These are phyloP conservation scores for Babesia gibsoni DNA, from an alignment of 169 alveolate genomes.

Conservation along the genomic window DNA sequence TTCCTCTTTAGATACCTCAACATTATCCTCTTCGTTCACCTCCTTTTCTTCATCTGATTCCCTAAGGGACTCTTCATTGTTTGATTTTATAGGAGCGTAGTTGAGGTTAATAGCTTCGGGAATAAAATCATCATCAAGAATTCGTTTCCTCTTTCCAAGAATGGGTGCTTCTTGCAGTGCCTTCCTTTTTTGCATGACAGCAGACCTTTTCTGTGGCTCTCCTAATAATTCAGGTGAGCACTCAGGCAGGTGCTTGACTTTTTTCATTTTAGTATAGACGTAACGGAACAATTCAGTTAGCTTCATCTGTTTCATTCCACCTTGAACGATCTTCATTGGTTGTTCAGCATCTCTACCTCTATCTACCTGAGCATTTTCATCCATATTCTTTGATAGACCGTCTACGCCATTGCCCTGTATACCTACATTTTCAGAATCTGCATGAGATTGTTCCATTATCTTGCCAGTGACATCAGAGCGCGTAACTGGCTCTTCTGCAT, in stretches of 20 bases:
- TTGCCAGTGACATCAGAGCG: slow-evolving; percentile 14
- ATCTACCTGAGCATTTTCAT: slow-evolving; percentile 11
- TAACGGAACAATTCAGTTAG: slow-evolving; percentile 52
- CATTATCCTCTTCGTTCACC: not conserved
- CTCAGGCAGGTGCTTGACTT: slow-evolving; percentile 47
- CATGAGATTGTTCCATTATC: slow-evolving; percentile 16
- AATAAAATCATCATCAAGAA: slow-evolving; percentile 6
- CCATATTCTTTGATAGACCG: not conserved
- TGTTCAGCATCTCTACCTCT: not conserved
- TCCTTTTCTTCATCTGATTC: not conserved
- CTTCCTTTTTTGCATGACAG: not conserved
- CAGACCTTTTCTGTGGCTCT: slow-evolving; percentile 12
- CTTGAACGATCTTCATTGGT: not conserved
- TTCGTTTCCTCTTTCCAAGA: slow-evolving; percentile 34
- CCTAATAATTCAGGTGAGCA: slow-evolving; percentile 26
- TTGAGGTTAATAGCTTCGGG: slow-evolving; percentile 9
- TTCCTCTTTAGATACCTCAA: not conserved
- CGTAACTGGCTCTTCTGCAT: too few species aligned
- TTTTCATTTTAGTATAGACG: slow-evolving; percentile 46
- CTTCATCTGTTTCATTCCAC: slow-evolving; percentile 37
- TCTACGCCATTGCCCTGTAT: not conserved
- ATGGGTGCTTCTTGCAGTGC: slow-evolving; percentile 1
- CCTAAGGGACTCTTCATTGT: not conserved
- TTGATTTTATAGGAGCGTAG: slow-evolving; percentile 26
- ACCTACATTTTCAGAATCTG: not conserved